Evolutionary conservation across 2,329 filamentous ascomycete species (phyloP).

Genomic region (Trichophyton schoenleinii): DNA sequence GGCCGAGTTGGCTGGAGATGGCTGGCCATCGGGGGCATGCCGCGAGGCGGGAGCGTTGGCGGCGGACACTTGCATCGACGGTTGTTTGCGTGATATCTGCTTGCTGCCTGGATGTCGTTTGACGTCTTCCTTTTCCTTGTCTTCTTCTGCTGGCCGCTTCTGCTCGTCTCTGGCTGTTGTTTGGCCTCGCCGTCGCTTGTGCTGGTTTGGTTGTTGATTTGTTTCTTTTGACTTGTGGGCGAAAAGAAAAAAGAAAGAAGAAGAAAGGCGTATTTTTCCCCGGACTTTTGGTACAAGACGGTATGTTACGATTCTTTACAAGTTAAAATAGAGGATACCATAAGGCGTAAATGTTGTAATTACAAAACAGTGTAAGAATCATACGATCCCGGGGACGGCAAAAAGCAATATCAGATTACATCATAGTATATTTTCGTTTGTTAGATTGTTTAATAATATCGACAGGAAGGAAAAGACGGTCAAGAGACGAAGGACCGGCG

Average conservation of each 20-base stretch:
- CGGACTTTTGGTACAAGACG: background rate
- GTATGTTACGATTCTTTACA: background rate
- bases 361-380: background rate
- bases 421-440: background rate
- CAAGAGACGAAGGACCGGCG: conserved; percentile 48
- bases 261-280: background rate
- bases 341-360: background rate
- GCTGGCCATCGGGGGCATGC: conserved; percentile 30
- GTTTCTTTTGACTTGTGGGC: background rate
- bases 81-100: background rate
- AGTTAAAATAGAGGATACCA: background rate
- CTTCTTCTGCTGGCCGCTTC: background rate
- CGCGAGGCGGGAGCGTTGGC: conserved; percentile 13
- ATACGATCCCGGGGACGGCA: background rate
- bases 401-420: conserved; percentile 4
- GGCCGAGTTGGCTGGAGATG: conserved; percentile 35
- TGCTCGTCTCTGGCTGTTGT: background rate
- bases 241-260: background rate
- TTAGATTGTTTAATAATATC: background rate
- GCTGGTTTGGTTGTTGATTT: background rate
- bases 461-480: background rate
- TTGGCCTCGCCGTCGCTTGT: background rate
- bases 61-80: conserved; percentile 9
- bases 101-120: too few relatives aligned
- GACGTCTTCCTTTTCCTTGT: background rate